Evolutionary conservation across 805 yeast genomes (phyloP), one percentile per base, ranked within the genome.

Genomic region (Yarrowia sp.): DNA sequence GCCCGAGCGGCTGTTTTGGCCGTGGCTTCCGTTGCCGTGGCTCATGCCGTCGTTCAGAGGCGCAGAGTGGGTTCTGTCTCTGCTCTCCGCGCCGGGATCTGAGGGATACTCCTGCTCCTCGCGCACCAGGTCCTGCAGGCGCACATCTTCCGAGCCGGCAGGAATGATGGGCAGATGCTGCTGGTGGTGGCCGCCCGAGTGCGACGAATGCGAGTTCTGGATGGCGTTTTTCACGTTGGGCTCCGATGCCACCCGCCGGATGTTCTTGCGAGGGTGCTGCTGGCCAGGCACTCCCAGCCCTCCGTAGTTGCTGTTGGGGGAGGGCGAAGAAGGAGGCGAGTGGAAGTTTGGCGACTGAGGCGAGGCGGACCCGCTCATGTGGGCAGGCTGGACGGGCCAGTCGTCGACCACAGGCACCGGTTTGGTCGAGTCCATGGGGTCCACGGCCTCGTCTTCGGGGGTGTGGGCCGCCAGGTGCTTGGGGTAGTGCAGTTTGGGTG

Each of bases 81-180:
- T 11, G 15, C 7, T 26, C 32, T 46, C 50, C 4, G 35, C 9
- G 36, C 10, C 8, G 40, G 59, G 49, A 16, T 55, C 67, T 43
- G 52, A 55, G 40, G 64, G 50, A 9, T 43, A 41, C 46, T 14
- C 14, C 55, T 42, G 67, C 19, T 42, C 69, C 45, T 43, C 56
- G 8, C 40, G 46, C 22, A 61, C 55, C 36, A 61, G 59, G 26
- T 42, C 59, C 68, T 61, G 12, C 45, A 52, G 46, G 11, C 49
- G 65, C 65, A 65, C 63, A 14, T 67, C 69, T 15, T 67, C 65
- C 32, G 66, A 38, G 40, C 58, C 58, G 2, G 48, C 67, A 35
- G 65, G 41, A 10, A 56, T 56, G 48, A 56, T 53, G 19, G 69
- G 69, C 36, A 61, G 66, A 22, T 56, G 41, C 35, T 50, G 68